Evolutionary conservation across 225 moss, liverwort and hornwort genomes (phyloP), one percentile per base, ranked within the genome.

Genomic region (Marchantia paleacea): DNA sequence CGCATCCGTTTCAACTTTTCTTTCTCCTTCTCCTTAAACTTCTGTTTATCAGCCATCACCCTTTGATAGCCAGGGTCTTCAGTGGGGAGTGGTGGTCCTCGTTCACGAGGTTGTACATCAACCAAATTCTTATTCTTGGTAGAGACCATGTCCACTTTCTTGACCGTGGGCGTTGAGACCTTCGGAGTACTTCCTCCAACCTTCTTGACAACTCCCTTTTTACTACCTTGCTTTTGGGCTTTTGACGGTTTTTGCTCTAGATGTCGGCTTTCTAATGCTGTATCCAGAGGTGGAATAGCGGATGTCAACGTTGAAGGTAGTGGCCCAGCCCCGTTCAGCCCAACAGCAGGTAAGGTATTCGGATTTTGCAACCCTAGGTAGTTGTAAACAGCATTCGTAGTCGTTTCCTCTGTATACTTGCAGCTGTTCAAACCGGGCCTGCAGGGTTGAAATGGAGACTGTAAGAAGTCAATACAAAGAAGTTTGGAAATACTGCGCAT

Each of bases 341-440:
- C 82, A 76, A 76, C 69, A 84, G 73, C 78, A 72, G 80, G 76
- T 81, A 84, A 83, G 78, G 81, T 53, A 71, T 84, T 81, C 69
- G 94, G 95, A 86, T 91, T 90, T 82, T 88, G 91, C 80, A 87
- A 81, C 28, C 99, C 95, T 73, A 95, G 88, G 24, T 82, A 73
- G 51, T 65, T 71, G 80, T 95, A 95, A n/a, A 99, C 95, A 52
- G 91, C 99, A 39, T 89, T 88, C 78, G 94, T 95, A 69, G 99
- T 99, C 48, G 86, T 88, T 51, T 88, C 92, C 81, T 99, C 95
- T 49, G 74, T 61, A 50, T 79, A 88, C 82, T 91, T 94, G 91
- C 99, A 99, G 85, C 87, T 86, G 73, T 99, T 95, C 86, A 94
- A 86, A 52, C 86, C 90, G 26, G 92, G 92, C 93, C 99, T 99